Percentiles rank a stretch among this genome's conserved stretches.
Evolutionary conservation across 169 alveolate species (phyloP).

Genomic region (Miamiensis avidus): DNA sequence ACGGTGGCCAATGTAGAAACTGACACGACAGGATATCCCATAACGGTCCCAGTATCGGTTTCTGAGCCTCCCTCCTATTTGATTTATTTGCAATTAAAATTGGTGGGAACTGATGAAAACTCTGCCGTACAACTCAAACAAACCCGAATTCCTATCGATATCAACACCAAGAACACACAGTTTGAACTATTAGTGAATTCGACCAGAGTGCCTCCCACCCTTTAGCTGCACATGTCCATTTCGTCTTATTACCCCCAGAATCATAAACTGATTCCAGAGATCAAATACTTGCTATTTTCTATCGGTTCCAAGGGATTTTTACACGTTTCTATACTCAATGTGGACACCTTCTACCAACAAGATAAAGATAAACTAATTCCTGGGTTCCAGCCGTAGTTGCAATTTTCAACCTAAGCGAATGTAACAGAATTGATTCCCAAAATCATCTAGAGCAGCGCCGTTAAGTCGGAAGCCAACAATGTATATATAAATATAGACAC

Average conservation of each 20-base stretch:
- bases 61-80: constrained; percentile 5
- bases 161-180: not conserved
- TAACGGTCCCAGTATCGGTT: not conserved
- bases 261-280: not conserved
- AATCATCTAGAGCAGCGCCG: not conserved
- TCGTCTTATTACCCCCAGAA: not conserved
- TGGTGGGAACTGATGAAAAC: not conserved
- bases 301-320: not conserved
- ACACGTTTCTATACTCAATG: not conserved
- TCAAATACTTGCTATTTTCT: not conserved
- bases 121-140: not conserved
- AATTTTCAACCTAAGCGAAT: not conserved
- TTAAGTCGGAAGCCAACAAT: not conserved
- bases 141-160: not conserved
- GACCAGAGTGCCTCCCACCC: not conserved
- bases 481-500: not conserved
- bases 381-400: not conserved
- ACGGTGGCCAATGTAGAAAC: not conserved
- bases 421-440: not conserved
- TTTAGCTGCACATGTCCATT: not conserved
- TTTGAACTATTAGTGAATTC: not conserved
- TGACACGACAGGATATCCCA: constrained; percentile 15
- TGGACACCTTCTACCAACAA: not conserved
- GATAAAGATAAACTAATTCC: not conserved
- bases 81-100: not conserved